These are phyloP conservation scores for Lentinula detonsa DNA, from an alignment of 768 basidiomycete genomes.

Conservation along the genomic window DNA sequence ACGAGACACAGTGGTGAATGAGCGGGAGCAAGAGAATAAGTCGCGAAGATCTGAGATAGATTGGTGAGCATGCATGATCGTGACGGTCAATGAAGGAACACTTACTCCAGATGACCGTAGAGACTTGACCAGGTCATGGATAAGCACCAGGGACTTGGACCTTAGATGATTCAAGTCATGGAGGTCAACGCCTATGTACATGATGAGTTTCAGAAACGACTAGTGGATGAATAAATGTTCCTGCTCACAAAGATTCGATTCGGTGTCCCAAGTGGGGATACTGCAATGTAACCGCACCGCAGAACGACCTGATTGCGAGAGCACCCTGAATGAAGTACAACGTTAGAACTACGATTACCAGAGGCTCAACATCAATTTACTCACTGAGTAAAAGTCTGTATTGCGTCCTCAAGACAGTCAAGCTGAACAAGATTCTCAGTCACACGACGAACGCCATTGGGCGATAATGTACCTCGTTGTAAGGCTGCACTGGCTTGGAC, in stretches of 20 bases:
- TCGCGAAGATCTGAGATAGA: constrained; percentile 45
- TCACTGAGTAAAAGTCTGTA: constrained; percentile 58
- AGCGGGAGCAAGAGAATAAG: constrained; percentile 59
- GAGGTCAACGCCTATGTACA: constrained; percentile 49
- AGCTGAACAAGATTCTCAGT: constrained; percentile 28
- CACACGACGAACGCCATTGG: background rate
- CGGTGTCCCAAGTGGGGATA: constrained; percentile 60
- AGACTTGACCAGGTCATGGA: constrained; percentile 57
- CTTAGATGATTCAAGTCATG: constrained; percentile 65
- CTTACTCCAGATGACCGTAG: constrained; percentile 58
- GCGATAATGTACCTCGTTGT: constrained; percentile 27
- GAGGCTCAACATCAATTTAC: constrained; percentile 12
- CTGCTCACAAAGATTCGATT: constrained; percentile 51
- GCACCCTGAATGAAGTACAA: constrained; percentile 30
- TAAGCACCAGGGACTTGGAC: constrained; percentile 53
- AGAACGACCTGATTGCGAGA: constrained; percentile 38
- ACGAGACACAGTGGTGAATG: constrained; percentile 55
- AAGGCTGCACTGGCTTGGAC: constrained; percentile 12
- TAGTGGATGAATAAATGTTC: background rate
- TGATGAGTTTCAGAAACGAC: background rate
- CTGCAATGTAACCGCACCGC: constrained; percentile 57
- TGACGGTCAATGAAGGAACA: background rate
- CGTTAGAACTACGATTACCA: background rate
- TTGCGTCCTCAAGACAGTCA: constrained; percentile 47
- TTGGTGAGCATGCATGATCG: constrained; percentile 1